Conservation (phyloP, 768 basidiomycete species). For the Tricholoma saponaceum region DNA sequence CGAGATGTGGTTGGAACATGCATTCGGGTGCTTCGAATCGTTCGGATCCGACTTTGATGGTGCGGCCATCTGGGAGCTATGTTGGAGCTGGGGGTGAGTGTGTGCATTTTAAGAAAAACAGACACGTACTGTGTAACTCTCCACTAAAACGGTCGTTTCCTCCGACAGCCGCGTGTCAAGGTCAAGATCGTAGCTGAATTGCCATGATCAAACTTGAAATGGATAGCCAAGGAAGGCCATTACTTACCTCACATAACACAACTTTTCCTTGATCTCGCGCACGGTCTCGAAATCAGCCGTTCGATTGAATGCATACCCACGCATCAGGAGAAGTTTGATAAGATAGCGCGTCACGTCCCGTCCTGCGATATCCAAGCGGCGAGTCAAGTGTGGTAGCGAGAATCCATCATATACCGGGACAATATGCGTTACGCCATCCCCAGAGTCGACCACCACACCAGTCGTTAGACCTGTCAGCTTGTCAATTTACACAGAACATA, state of each 20-base stretch:
- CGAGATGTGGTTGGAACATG: conserved; percentile 99
- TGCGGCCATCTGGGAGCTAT: conserved; percentile 91
- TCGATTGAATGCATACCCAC: conserved; percentile 99
- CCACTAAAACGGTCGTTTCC: conserved; percentile 94
- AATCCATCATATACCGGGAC: conserved; percentile 98
- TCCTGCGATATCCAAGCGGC: conserved; percentile 94
- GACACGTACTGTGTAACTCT: conserved; percentile 82
- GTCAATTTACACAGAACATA: neutral
- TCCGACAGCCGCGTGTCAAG: conserved; percentile 90
- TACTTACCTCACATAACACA: conserved; percentile 91
- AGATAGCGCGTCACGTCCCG: conserved; percentile 97
- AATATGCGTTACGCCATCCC: conserved; percentile 98
- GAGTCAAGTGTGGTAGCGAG: conserved; percentile 91
- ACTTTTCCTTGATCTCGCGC: conserved; percentile 96
- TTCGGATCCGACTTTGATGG: conserved; percentile 96
- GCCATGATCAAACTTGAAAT: neutral
- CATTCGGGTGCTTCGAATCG: conserved; percentile 99
- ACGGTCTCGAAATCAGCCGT: conserved; percentile 99
- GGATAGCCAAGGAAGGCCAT: neutral
- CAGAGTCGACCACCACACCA: conserved; percentile 98
- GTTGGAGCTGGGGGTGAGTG: conserved; percentile 3
- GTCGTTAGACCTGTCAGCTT: conserved; percentile 78
- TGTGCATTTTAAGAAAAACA: neutral
- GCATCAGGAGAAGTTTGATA: conserved; percentile 98
- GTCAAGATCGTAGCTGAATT: conserved; percentile 86